Conservation (phyloP, 2,329 filamentous ascomycete genomes). For the Aspergillus fumigatiaffinis region DNA sequence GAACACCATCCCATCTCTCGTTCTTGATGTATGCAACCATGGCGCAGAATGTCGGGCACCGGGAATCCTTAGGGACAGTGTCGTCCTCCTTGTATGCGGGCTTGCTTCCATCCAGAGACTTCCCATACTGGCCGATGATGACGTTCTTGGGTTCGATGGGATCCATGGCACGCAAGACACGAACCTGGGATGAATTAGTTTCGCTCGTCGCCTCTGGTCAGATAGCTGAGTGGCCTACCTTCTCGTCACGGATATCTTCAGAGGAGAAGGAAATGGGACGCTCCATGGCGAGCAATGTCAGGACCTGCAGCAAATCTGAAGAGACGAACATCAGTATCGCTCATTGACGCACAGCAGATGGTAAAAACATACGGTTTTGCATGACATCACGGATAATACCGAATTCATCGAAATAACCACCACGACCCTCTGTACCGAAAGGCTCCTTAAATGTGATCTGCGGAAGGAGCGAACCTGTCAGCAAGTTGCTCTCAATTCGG, state of each 20-base stretch:
- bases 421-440: conserved; percentile 95
- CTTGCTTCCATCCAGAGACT: conserved; percentile 92
- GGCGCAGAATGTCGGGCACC: conserved; percentile 97
- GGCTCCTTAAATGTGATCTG: conserved; percentile 98
- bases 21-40: conserved; percentile 99
- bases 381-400: conserved; percentile 99
- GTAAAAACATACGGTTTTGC: conserved; percentile 73
- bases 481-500: background rate
- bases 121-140: conserved; percentile 98
- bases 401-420: conserved; percentile 99
- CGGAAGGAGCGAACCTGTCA: conserved; percentile 9
- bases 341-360: background rate
- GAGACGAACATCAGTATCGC: conserved; percentile 16
- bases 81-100: conserved; percentile 98
- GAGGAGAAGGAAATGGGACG: conserved; percentile 96
- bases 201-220: background rate
- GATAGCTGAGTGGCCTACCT: conserved; percentile 44
- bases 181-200: conserved; percentile 49
- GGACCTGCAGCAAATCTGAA: conserved; percentile 79
- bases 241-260: conserved; percentile 98
- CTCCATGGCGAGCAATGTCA: conserved; percentile 97
- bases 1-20: conserved; percentile 97
- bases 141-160: conserved; percentile 98
- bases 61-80: conserved; percentile 93
- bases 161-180: conserved; percentile 88